Percentiles rank a stretch among this genome's conserved stretches.
Evolutionary conservation across 441 rosid genomes (phyloP).

Genomic region (Lagerstroemia fauriei): DNA sequence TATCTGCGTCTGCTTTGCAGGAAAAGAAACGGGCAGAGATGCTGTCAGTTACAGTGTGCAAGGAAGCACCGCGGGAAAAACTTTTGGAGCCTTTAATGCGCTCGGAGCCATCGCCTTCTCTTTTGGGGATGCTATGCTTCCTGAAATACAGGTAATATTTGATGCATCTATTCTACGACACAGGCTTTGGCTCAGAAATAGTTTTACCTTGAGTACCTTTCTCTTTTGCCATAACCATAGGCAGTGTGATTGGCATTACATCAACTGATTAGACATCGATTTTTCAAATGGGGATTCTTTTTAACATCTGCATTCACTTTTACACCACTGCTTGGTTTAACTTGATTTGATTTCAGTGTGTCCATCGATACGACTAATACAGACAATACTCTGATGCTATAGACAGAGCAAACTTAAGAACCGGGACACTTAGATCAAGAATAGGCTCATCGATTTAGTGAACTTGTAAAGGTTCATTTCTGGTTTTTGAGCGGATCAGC

Average conservation of each 20-base stretch:
- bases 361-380: too few relatives aligned
- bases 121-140: slow-evolving; percentile 64
- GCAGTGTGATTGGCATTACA: too few relatives aligned
- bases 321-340: too few relatives aligned
- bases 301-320: neutral
- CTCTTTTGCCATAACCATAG: too few relatives aligned
- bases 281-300: neutral
- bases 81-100: slow-evolving; percentile 54
- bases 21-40: slow-evolving; percentile 41
- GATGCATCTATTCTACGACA: neutral
- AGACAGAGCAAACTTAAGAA: too few relatives aligned
- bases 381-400: too few relatives aligned
- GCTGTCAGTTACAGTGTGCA: slow-evolving; percentile 41
- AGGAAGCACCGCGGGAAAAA: slow-evolving; percentile 45
- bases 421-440: too few relatives aligned
- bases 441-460: too few relatives aligned
- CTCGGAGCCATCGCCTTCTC: slow-evolving; percentile 56
- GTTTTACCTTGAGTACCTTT: neutral
- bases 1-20: slow-evolving; percentile 23
- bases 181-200: neutral
- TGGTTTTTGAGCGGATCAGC: too few relatives aligned
- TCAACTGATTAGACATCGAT: neutral
- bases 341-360: too few relatives aligned
- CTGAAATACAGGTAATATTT: slow-evolving; percentile 51
- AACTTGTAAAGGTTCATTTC: too few relatives aligned